phyloP scores from a whole-genome alignment of 1,284 basidiomycete species.

The Meira nashicola region DNA sequence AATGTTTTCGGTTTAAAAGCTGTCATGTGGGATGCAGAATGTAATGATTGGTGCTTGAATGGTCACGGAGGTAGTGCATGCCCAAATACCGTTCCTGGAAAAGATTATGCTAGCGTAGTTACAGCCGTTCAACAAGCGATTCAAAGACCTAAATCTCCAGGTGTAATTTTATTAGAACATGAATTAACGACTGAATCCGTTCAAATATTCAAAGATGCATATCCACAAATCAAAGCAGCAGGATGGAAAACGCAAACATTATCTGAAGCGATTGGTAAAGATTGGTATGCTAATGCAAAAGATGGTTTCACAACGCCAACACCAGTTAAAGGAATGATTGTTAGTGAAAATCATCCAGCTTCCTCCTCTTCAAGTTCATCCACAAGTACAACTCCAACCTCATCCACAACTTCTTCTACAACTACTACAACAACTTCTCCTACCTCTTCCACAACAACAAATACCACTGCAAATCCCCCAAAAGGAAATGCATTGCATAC shows the following conservation, averaged over 20 bases:
- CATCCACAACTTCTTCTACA: too few relatives aligned
- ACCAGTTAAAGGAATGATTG: conserved; percentile 17
- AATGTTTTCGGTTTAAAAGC: conserved; percentile 60
- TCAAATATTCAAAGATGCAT: conserved; percentile 66
- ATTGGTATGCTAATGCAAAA: conserved; percentile 36
- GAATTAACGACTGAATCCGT: conserved; percentile 66
- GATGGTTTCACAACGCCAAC: conserved; percentile 13
- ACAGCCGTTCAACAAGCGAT: conserved; percentile 15
- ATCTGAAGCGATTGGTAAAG: conserved; percentile 19
- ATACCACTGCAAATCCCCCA: too few relatives aligned
- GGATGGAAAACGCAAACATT: conserved; percentile 60
- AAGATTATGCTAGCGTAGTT: conserved; percentile 21
- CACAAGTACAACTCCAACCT: neutral
- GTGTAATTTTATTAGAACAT: conserved; percentile 77
- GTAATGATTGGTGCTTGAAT: conserved; percentile 17
- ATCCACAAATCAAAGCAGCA: conserved; percentile 62
- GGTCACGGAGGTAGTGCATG: conserved; percentile 20
- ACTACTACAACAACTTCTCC: too few relatives aligned
- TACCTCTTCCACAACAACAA: too few relatives aligned
- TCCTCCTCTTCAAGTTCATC: conserved; percentile 2
- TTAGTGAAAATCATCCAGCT: neutral
- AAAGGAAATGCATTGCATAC: too few relatives aligned
- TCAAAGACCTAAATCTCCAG: conserved; percentile 56
- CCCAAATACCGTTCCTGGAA: conserved; percentile 24
- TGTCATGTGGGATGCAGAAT: conserved; percentile 66